Base-by-base conservation (phyloP, 768 basidiomycete species). In the Nidularia pulvinata region DNA sequence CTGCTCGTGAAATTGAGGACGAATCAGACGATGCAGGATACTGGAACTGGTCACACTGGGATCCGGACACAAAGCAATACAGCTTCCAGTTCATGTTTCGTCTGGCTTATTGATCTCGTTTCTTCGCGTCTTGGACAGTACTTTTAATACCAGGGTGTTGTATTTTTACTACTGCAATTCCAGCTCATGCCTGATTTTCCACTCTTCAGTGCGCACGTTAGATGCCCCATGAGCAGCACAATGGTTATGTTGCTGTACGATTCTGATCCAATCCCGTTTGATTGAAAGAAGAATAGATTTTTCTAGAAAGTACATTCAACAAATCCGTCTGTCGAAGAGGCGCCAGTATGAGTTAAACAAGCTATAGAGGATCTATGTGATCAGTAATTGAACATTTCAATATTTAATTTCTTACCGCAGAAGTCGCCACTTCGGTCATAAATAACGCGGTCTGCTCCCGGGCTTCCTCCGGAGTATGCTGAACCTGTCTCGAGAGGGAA, bases 31-130 rank as follows among this genome's bases (percentile, higher is more conserved):
- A 95, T 61, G 90, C 89, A 32, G 88, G 88, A 13, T 91, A 88
- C 59, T 94, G 91, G 90, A 93, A 92, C 62, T 99, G 97, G 97
- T 95, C 95, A 39, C 92, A 98, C 65, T 98, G 96, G 97, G 97
- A 98, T 68, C 86, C 91, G n/a, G 96, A 99, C 67, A 96, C 95
- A 49, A 98, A 98, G 72, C 94, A 97, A 71, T 96, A 95, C 70
- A 93, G 88, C 67, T 95, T 96, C 79, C 95, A 97, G 72, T 96
- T 98, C 77, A 91, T 98, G 86, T 98, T 95, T 76, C 83, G 88
- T 61, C 72, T 87, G 57, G 62, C 70, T 52, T 81, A 79, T 64
- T 74, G 58, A 69, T 44, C 43, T 50, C 22, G 37, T 10, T 44
- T 49, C 46, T 55, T 46, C 19, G 39, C 30, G 51, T 33, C 30